These are phyloP conservation scores for Alternaria hordeiaustralica DNA, from an alignment of 2,329 filamentous ascomycete genomes.

Conservation along the genomic window DNA sequence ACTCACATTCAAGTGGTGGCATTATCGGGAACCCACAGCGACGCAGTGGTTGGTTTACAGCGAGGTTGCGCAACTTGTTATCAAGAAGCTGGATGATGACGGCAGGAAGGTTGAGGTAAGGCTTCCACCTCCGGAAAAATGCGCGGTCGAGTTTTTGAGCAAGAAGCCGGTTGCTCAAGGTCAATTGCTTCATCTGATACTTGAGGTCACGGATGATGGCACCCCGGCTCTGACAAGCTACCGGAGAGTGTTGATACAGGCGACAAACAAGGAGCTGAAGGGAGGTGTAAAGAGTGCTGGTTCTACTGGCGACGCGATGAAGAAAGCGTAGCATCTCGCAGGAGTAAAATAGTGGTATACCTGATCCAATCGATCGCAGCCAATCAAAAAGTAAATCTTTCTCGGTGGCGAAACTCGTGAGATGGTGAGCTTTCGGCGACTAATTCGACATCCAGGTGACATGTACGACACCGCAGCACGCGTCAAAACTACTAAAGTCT, in stretches of 20 bases:
- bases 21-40: conserved; percentile 54
- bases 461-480: not conserved
- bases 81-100: conserved; percentile 38
- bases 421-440: not conserved
- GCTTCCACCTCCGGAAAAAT: conserved; percentile 53
- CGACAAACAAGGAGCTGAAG: conserved; percentile 38
- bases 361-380: not conserved
- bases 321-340: not conserved
- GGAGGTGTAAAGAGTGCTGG: conserved; percentile 20
- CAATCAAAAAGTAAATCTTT: not conserved
- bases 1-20: conserved; percentile 59
- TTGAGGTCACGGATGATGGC: conserved; percentile 57
- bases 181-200: conserved; percentile 57
- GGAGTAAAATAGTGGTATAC: not conserved
- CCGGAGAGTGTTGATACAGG: conserved; percentile 52
- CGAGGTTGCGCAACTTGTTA: conserved; percentile 50
- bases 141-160: conserved; percentile 48
- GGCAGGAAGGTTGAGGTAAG: conserved; percentile 45
- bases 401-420: not conserved
- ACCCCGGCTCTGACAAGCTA: conserved; percentile 56
- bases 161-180: conserved; percentile 49
- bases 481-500: not conserved
- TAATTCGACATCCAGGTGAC: not conserved
- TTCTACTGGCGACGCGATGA: not conserved
- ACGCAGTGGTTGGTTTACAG: conserved; percentile 53